These are phyloP conservation scores for Haplographium delicatum DNA, from an alignment of 495 filamentous ascomycete species.

Conservation along the genomic window DNA sequence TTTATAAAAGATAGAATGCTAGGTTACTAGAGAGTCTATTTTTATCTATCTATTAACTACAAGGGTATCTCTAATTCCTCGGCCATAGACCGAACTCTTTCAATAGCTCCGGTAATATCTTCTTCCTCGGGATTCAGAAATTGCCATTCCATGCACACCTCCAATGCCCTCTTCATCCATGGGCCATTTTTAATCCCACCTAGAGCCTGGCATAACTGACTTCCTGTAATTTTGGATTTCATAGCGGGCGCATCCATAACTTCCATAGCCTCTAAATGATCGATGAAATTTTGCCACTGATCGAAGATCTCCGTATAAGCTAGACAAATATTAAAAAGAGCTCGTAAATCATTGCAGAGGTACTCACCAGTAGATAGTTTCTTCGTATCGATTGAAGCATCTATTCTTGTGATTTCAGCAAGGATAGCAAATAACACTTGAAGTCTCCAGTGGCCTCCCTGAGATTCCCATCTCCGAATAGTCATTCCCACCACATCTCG, in stretches of 20 bases:
- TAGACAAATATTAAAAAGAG: constrained; percentile 10
- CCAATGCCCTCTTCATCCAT: constrained; percentile 73
- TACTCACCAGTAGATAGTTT: neutral
- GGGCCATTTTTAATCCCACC: constrained; percentile 54
- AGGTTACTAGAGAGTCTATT: no score
- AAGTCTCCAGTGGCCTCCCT: constrained; percentile 62
- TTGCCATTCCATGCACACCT: constrained; percentile 77
- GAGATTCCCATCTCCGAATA: constrained; percentile 67
- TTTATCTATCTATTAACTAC: no score
- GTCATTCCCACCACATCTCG: constrained; percentile 60
- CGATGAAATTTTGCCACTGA: constrained; percentile 50
- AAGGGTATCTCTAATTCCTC: constrained; percentile 49
- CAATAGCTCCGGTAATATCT: constrained; percentile 55
- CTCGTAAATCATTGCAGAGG: neutral
- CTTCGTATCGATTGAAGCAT: neutral
- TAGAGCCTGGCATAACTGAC: constrained; percentile 55
- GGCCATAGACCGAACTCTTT: constrained; percentile 52
- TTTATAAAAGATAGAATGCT: neutral
- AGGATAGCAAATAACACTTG: constrained; percentile 68
- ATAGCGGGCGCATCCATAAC: constrained; percentile 45
- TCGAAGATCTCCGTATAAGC: constrained; percentile 31
- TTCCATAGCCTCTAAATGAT: constrained; percentile 46
- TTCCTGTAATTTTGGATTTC: constrained; percentile 61
- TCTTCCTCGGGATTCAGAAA: constrained; percentile 64
- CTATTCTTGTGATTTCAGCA: constrained; percentile 49